Percentiles rank a stretch among this genome's conserved stretches.
phyloP scores from a whole-genome alignment of 2,329 filamentous ascomycete species.

The Aspergillus sp. region DNA sequence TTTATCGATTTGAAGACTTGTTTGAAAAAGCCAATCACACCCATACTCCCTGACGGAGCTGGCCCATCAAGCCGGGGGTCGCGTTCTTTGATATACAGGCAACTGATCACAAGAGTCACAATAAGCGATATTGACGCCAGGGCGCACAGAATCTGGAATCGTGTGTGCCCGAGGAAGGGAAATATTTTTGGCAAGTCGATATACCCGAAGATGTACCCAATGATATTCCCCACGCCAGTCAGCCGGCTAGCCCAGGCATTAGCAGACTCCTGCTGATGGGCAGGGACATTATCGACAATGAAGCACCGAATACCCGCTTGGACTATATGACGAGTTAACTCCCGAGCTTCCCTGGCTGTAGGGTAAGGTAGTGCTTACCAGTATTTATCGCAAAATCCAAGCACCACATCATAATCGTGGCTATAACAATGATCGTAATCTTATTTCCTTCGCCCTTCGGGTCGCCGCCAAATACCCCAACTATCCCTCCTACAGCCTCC shows the following conservation, averaged over 20 bases:
- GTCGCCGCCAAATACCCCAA: slow-evolving; percentile 70
- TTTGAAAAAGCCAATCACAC: slow-evolving; percentile 75
- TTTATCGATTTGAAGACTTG: slow-evolving; percentile 74
- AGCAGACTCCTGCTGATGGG: slow-evolving; percentile 88
- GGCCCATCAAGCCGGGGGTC: slow-evolving; percentile 74
- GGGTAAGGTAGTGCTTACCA: slow-evolving; percentile 48
- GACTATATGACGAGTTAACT: slow-evolving; percentile 50
- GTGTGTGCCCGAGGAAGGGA: slow-evolving; percentile 79
- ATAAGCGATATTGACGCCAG: slow-evolving; percentile 75
- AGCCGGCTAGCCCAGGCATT: slow-evolving; percentile 93
- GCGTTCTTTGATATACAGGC: slow-evolving; percentile 69
- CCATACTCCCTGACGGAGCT: slow-evolving; percentile 59
- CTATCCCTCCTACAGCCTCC: slow-evolving; percentile 67
- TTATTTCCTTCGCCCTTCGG: slow-evolving; percentile 65
- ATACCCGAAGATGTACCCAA: slow-evolving; percentile 86
- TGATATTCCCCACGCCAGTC: slow-evolving; percentile 83
- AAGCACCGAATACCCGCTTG: slow-evolving; percentile 90
- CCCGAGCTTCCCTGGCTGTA: not conserved
- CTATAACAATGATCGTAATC: slow-evolving; percentile 69
- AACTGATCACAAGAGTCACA: slow-evolving; percentile 70
- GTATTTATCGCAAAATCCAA: slow-evolving; percentile 96
- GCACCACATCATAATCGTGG: slow-evolving; percentile 83
- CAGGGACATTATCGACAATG: slow-evolving; percentile 88
- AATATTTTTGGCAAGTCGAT: slow-evolving; percentile 72
- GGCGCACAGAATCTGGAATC: slow-evolving; percentile 90